Percentiles rank a stretch among this genome's conserved stretches.
Conservation (phyloP, 202 grass and related monocot species). For the Bolboschoenoplectus hybrid region DNA sequence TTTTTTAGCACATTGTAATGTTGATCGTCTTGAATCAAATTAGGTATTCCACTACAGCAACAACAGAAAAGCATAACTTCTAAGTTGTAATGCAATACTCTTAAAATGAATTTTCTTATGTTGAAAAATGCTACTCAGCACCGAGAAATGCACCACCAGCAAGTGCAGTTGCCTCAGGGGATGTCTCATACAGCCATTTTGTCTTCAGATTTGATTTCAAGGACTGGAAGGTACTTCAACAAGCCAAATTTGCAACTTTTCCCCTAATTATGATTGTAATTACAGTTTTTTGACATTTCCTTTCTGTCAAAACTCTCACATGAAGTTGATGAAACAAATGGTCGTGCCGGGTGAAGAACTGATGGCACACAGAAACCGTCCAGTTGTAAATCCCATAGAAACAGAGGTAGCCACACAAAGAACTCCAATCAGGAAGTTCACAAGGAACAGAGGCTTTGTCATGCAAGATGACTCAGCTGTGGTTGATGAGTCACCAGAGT, state of each 20-base stretch:
- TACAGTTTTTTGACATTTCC: neutral
- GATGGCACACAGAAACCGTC: constrained; percentile 6
- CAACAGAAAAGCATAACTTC: neutral
- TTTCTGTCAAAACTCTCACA: neutral
- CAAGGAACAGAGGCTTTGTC: constrained; percentile 30
- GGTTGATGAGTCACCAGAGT: constrained; percentile 33
- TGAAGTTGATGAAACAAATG: constrained; percentile 36
- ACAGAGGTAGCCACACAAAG: constrained; percentile 12
- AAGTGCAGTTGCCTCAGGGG: constrained; percentile 49
- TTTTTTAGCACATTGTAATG: neutral
- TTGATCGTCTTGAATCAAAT: neutral
- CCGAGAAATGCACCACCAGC: constrained; percentile 81
- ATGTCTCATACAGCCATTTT: constrained; percentile 68
- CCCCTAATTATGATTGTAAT: neutral
- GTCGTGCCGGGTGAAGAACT: constrained; percentile 18
- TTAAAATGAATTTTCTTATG: neutral
- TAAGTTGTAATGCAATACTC: neutral
- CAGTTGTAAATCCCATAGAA: neutral
- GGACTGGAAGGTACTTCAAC: constrained; percentile 77
- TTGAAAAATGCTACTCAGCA: constrained; percentile 47
- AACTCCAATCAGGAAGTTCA: constrained; percentile 39
- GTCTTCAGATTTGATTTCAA: constrained; percentile 81
- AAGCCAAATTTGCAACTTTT: neutral
- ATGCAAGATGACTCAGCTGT: constrained; percentile 34
- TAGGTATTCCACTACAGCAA: neutral